Base-by-base conservation (phyloP, 495 filamentous ascomycete species). In the Neurospora sp. region DNA sequence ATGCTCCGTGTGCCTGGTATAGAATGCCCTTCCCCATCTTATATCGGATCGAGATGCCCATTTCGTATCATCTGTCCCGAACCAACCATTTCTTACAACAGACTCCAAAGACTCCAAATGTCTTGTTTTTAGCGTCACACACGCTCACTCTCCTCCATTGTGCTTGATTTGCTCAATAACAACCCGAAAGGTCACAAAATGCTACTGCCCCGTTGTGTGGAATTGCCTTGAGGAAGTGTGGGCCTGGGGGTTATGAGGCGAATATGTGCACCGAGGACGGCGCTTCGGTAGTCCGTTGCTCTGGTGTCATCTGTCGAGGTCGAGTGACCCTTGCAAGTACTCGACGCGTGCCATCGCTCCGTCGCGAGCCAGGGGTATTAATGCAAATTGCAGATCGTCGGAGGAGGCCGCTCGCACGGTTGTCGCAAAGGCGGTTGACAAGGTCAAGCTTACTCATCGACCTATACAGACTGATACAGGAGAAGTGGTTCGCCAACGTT, bases 401-500 rank as follows among this genome's bases (percentile, higher is more conserved):
- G 27, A 35, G 53, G 27, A 16, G 27, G 53, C 27, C 53, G 53
- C 53, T 31, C 27, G 53, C 14, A 65, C 53, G 2, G 53, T 65
- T 65, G 31, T 65, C 12, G 53, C 53, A 8, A 59, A 65, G 14
- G 14, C 12, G 2, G 5, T 37, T 35, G 31, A 35, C 53, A 65
- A 6, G 5, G 14, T 18, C 27, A 3, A 65, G 53, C 8, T 37
- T 18, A 37, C 27, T 65, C 53, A 18, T 35, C 27, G 22, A 18
- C 27, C 53, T 65, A 65, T 65, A 65, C 53, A 71, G 90, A 90
- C 81, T 95, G 93, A 80, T 99, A 99, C 71, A 99, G 89, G 38
- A 99, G 85, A 44, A 99, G 85, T n/a, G 96, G 96, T 82, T 99
- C 96, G 78, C 96, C 96, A 68, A 97, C 89, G 78, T 98, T 94